A percentile compares a stretch with the other conserved stretches of the same genome.
Evolutionary conservation across 192 early-diverging fungal species (phyloP).

Genomic region (Coemansia sp.): DNA sequence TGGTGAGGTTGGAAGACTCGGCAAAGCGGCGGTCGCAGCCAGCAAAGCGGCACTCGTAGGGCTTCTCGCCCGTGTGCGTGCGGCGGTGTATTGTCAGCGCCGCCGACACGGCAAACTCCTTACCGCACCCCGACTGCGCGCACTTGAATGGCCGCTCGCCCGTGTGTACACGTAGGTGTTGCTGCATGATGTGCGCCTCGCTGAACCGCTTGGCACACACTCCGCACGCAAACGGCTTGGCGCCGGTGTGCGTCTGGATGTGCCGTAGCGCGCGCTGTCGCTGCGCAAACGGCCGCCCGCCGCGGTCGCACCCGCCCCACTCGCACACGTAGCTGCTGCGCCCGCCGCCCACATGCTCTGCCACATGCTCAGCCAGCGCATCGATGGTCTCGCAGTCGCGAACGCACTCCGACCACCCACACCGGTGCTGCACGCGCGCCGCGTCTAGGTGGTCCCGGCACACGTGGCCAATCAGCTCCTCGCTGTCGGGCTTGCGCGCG

Average conservation of each 20-base stretch:
- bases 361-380: constrained; percentile 42
- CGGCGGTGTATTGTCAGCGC: constrained; percentile 67
- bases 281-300: constrained; percentile 64
- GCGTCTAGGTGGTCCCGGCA: constrained; percentile 55
- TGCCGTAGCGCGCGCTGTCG: constrained; percentile 72
- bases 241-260: constrained; percentile 80
- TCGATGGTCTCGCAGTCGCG: constrained; percentile 26
- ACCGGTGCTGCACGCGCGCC: constrained; percentile 55
- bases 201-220: constrained; percentile 76
- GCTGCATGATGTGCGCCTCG: constrained; percentile 72
- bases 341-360: constrained; percentile 46
- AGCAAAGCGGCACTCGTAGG: constrained; percentile 57
- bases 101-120: constrained; percentile 64
- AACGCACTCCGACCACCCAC: constrained; percentile 67
- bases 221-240: constrained; percentile 75
- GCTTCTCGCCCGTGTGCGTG: constrained; percentile 69
- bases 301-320: constrained; percentile 56
- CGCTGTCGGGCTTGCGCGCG: constrained; percentile 47
- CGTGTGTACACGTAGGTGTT: constrained; percentile 73
- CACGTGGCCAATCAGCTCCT: constrained; percentile 60
- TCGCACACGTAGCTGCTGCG: constrained; percentile 45
- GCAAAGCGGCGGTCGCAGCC: constrained; percentile 47
- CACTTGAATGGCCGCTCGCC: constrained; percentile 73
- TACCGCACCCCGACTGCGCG: constrained; percentile 57
- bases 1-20: constrained; percentile 61